These are phyloP conservation scores for Malus asiatica DNA, from an alignment of 306 rosid genomes.

Conservation along the genomic window DNA sequence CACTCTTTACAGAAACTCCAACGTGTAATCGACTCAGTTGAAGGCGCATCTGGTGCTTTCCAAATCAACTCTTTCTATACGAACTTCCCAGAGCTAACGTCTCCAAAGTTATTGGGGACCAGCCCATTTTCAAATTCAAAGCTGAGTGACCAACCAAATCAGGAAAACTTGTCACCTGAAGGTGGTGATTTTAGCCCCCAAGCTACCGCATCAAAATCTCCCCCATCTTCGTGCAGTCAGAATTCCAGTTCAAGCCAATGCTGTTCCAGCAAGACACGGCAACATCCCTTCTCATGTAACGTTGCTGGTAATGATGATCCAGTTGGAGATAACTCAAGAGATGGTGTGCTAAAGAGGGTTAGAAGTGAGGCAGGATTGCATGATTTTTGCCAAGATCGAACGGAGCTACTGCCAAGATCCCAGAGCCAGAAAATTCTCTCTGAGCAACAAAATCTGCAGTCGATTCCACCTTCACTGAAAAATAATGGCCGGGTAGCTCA, in stretches of 20 bases:
- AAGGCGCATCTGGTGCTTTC: conserved; percentile 78
- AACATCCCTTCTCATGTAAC: conserved; percentile 19
- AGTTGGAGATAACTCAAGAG: conserved; percentile 28
- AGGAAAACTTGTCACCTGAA: conserved; percentile 31
- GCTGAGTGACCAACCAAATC: conserved; percentile 36
- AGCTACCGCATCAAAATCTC: conserved; percentile 55
- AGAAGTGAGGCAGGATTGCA: conserved; percentile 64
- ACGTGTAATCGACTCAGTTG: conserved; percentile 82
- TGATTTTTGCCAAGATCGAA: conserved; percentile 26
- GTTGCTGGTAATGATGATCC: conserved; percentile 31
- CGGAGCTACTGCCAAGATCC: conserved; percentile 41
- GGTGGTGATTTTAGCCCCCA: conserved; percentile 34
- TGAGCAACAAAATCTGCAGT: conserved; percentile 29
- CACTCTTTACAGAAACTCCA: conserved; percentile 90
- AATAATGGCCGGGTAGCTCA: conserved; percentile 3
- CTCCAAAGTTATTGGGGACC: conserved; percentile 55
- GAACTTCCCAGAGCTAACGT: conserved; percentile 64
- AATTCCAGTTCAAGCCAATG: conserved; percentile 73
- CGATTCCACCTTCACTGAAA: conserved; percentile 7
- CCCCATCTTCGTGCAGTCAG: conserved; percentile 60
- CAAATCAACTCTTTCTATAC: conserved; percentile 79
- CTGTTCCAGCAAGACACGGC: conserved; percentile 60
- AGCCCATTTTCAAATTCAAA: conserved; percentile 44
- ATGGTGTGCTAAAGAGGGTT: conserved; percentile 48
- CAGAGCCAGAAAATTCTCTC: conserved; percentile 52